Evolutionary conservation across 192 early-diverging fungal genomes (phyloP).

Genomic region (Backusella macrospora): DNA sequence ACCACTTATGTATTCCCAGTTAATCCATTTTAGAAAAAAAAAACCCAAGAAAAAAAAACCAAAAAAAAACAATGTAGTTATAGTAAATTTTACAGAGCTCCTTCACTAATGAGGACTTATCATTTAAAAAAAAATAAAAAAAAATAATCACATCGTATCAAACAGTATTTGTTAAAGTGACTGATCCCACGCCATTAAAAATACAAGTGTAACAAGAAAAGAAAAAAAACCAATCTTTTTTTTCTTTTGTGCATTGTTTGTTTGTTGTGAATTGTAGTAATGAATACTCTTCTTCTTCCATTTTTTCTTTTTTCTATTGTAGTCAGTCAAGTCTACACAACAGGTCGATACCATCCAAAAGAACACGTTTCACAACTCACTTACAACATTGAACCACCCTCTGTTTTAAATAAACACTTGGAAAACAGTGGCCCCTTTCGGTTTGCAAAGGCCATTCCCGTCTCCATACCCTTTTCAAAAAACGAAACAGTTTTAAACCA

Average conservation of each 20-base stretch:
- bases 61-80: no score
- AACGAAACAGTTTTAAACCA: background rate
- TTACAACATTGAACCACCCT: background rate
- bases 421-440: conserved; percentile 26
- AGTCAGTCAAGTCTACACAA: background rate
- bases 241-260: background rate
- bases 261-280: background rate
- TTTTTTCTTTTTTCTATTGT: background rate
- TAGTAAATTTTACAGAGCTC: no score
- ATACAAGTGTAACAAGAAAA: background rate
- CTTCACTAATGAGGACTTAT: no score
- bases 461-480: conserved; percentile 28
- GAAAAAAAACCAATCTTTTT: background rate
- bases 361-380: background rate
- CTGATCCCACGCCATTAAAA: background rate
- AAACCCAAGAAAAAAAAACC: background rate
- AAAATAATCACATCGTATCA: background rate
- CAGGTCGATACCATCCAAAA: background rate
- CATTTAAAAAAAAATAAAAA: no score
- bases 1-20: conserved; percentile 51
- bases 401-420: background rate
- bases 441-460: conserved; percentile 44
- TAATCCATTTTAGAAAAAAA: conserved; percentile 46
- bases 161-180: background rate
- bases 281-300: background rate